These are phyloP conservation scores for Lactifluus volemus DNA, from an alignment of 768 basidiomycete species.

Conservation along the genomic window DNA sequence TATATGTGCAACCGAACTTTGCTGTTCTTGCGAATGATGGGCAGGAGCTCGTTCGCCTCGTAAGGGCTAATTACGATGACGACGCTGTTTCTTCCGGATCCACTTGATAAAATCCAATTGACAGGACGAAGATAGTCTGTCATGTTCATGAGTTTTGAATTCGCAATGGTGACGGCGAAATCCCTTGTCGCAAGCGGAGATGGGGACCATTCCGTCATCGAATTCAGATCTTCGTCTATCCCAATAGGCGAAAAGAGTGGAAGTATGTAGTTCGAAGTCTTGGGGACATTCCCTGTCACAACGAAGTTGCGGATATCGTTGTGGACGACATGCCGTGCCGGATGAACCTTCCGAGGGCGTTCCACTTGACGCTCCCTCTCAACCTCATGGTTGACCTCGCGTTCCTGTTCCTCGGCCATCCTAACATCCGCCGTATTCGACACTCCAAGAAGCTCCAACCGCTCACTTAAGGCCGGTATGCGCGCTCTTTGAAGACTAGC, in stretches of 20 bases:
- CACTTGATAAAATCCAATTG: neutral
- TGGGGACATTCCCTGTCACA: neutral
- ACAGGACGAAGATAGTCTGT: slow-evolving; percentile 12
- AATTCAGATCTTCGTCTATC: neutral
- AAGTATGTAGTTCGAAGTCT: neutral
- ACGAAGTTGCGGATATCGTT: slow-evolving; percentile 3
- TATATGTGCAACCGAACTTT: slow-evolving; percentile 10
- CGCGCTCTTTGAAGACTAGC: neutral
- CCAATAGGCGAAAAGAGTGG: neutral
- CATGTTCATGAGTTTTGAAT: neutral
- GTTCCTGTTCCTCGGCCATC: slow-evolving; percentile 14
- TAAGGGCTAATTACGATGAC: neutral
- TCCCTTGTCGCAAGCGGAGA: slow-evolving; percentile 7
- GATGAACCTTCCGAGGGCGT: neutral
- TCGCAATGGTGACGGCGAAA: neutral
- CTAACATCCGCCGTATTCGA: neutral
- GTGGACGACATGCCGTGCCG: neutral
- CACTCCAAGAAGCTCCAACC: slow-evolving; percentile 2
- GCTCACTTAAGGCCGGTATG: neutral
- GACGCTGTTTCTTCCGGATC: neutral
- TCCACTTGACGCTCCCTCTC: slow-evolving; percentile 11
- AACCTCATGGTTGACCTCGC: slow-evolving; percentile 12
- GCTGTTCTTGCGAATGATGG: slow-evolving; percentile 6
- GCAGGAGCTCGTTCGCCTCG: neutral
- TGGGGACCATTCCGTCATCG: neutral